phyloP scores from a whole-genome alignment of 176 grass and related monocot species.

The Juncus effusus region DNA sequence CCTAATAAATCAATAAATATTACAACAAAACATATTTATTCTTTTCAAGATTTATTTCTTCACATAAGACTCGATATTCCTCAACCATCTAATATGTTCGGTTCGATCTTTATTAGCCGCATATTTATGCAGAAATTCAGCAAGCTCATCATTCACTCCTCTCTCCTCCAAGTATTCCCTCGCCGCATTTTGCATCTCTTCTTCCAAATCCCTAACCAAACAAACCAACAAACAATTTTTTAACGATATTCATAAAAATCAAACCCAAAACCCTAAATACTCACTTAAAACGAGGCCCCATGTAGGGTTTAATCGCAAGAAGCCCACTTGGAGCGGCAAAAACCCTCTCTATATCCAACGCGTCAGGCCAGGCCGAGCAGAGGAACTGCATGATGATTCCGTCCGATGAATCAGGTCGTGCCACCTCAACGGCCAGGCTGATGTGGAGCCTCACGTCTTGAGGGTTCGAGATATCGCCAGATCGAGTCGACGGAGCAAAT shows the following conservation, averaged over 20 bases:
- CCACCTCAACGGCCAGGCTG: slow-evolving; percentile 58
- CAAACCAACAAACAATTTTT: background rate
- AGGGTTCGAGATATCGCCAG: slow-evolving; percentile 20
- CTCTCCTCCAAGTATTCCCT: slow-evolving; percentile 62
- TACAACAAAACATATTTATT: background rate
- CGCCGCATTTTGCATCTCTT: slow-evolving; percentile 61
- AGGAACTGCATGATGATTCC: slow-evolving; percentile 42
- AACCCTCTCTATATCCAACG: slow-evolving; percentile 57
- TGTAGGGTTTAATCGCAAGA: slow-evolving; percentile 39
- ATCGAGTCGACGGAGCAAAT: slow-evolving; percentile 39
- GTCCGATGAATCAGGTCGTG: slow-evolving; percentile 34
- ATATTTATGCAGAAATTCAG: slow-evolving; percentile 53
- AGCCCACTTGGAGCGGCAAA: slow-evolving; percentile 35
- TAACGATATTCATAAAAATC: background rate
- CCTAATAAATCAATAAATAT: background rate
- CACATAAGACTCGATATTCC: slow-evolving; percentile 43
- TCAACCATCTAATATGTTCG: slow-evolving; percentile 66
- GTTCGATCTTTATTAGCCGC: slow-evolving; percentile 61
- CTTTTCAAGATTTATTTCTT: slow-evolving; percentile 34
- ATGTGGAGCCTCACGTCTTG: slow-evolving; percentile 50
- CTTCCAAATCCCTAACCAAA: slow-evolving; percentile 60
- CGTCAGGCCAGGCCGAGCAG: slow-evolving; percentile 80
- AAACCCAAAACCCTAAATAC: slow-evolving; percentile 1
- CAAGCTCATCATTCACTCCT: slow-evolving; percentile 73
- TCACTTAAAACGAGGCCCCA: slow-evolving; percentile 63